These are phyloP conservation scores for Haplosporangium sp. DNA, from an alignment of 371 early-diverging fungal genomes.

Conservation along the genomic window DNA sequence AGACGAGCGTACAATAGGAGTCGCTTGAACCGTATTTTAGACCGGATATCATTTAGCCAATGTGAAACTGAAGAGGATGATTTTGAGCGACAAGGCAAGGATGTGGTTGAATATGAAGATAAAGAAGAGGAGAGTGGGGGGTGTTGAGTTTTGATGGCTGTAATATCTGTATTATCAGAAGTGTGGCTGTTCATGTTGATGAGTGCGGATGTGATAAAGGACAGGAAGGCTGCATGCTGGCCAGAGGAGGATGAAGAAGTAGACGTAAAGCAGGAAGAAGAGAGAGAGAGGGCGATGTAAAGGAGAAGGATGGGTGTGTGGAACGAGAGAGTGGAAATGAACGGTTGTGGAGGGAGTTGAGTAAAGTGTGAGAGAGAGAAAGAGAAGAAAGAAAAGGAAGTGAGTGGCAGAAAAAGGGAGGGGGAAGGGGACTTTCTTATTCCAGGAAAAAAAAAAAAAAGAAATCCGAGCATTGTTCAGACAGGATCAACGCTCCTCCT, in stretches of 20 bases:
- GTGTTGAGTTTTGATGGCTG: background rate
- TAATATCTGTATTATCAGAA: background rate
- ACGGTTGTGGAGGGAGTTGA: background rate
- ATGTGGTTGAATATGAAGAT: background rate
- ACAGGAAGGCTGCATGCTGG: slow-evolving; percentile 10
- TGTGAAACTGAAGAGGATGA: background rate
- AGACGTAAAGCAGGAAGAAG: background rate
- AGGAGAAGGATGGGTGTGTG: background rate
- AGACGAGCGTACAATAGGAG: slow-evolving; percentile 18
- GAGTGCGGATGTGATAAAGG: background rate
- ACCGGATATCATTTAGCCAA: background rate
- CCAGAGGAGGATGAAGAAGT: background rate
- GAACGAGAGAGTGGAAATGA: background rate
- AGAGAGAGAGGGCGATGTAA: background rate
- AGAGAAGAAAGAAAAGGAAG: background rate
- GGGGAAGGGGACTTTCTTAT: background rate
- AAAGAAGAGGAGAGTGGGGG: background rate
- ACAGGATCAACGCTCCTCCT: too few species aligned
- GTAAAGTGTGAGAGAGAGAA: background rate
- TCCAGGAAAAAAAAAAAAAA: background rate
- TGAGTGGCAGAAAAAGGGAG: background rate
- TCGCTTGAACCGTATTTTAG: background rate
- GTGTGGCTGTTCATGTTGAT: slow-evolving; percentile 1
- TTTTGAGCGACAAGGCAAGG: background rate
- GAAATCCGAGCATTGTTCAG: too few species aligned